Evolutionary conservation across 148 eudicot species (phyloP).

Genomic region (Cornus kousa): DNA sequence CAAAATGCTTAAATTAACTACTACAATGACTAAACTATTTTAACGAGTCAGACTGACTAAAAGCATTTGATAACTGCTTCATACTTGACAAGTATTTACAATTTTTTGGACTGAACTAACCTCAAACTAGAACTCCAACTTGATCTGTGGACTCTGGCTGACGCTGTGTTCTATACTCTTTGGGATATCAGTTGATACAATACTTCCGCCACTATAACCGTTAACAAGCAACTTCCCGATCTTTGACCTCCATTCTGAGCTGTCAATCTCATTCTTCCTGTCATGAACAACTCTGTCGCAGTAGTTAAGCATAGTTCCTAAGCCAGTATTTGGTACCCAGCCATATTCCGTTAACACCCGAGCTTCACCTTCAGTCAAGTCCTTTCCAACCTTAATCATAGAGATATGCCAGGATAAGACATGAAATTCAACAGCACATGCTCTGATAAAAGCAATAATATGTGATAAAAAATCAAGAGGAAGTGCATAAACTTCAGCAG

Average conservation of each 20-base stretch:
- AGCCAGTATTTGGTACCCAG: constrained; percentile 81
- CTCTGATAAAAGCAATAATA: background rate
- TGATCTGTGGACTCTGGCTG: constrained; percentile 33
- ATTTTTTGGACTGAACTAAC: constrained; percentile 5
- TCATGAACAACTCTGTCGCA: constrained; percentile 91
- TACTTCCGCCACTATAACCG: constrained; percentile 74
- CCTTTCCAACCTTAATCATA: constrained; percentile 68
- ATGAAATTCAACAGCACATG: background rate
- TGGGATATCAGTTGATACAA: constrained; percentile 42
- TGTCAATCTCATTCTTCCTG: constrained; percentile 55
- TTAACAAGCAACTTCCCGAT: constrained; percentile 69
- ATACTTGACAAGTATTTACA: constrained; percentile 11
- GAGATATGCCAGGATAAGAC: background rate
- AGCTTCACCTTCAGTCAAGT: constrained; percentile 86
- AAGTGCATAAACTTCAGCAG: too few species aligned
- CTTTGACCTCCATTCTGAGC: constrained; percentile 81
- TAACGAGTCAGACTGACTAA: background rate
- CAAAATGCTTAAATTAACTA: background rate
- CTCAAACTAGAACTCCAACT: constrained; percentile 48
- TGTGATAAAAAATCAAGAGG: background rate
- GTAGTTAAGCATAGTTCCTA: constrained; percentile 91
- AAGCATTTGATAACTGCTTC: background rate
- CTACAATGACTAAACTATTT: background rate
- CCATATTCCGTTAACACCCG: constrained; percentile 74
- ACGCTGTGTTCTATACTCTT: constrained; percentile 37